A percentile compares a stretch with the other conserved stretches of the same genome.
Evolutionary conservation across 768 basidiomycete genomes (phyloP).

Genomic region (Suillus variegatus): DNA sequence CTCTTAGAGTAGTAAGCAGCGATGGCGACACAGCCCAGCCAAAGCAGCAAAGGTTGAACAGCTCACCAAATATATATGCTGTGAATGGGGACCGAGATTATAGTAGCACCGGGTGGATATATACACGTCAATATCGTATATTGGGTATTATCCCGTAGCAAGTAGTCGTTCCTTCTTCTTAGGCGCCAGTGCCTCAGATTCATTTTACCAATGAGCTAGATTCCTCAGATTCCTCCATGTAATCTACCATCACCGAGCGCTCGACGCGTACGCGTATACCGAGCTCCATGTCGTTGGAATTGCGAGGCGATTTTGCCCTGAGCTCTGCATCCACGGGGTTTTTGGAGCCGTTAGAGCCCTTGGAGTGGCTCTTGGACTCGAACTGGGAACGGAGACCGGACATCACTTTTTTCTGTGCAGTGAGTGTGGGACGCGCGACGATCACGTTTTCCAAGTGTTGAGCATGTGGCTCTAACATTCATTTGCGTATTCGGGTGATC

Average conservation of each 20-base stretch:
- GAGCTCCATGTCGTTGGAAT: conserved; percentile 25
- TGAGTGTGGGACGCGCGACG: conserved; percentile 16
- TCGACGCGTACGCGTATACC: conserved; percentile 33
- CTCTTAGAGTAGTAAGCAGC: not conserved
- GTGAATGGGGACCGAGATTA: not conserved
- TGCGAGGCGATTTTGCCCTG: conserved; percentile 9
- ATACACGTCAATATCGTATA: not conserved
- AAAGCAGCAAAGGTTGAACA: not conserved
- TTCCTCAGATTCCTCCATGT: conserved; percentile 5
- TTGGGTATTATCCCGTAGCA: not conserved
- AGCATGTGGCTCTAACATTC: conserved; percentile 24
- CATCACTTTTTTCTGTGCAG: conserved; percentile 20
- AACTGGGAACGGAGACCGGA: conserved; percentile 25
- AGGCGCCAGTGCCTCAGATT: not conserved
- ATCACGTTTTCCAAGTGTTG: conserved; percentile 32
- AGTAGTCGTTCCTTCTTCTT: not conserved
- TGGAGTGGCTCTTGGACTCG: conserved; percentile 13
- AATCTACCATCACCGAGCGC: conserved; percentile 30
- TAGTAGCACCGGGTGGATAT: not conserved
- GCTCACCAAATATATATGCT: not conserved
- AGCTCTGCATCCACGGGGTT: conserved; percentile 23
- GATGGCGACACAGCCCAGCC: not conserved
- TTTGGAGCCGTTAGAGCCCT: conserved; percentile 7
- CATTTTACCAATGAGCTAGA: conserved; percentile 21
- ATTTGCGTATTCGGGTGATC: conserved; percentile 5